Evolutionary conservation across 495 filamentous ascomycete genomes (phyloP).

Genomic region (Cudoniella acicularis): DNA sequence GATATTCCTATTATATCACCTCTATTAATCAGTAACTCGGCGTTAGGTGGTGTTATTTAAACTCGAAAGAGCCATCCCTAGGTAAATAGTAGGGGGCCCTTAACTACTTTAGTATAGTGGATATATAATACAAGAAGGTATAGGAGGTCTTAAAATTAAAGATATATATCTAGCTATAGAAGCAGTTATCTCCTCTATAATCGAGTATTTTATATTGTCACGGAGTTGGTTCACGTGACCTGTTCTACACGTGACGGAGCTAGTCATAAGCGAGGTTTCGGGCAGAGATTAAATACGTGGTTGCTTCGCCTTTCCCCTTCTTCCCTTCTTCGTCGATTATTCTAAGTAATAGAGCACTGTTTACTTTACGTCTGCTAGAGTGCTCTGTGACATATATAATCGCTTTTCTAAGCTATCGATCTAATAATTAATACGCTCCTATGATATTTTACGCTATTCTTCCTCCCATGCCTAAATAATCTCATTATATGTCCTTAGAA

Average conservation of each 20-base stretch:
- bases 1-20: background rate
- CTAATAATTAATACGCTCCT: background rate
- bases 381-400: too few relatives aligned
- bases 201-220: too few relatives aligned
- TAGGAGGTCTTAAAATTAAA: background rate
- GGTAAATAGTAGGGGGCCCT: background rate
- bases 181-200: background rate
- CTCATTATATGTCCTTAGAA: background rate
- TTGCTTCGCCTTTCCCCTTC: too few relatives aligned
- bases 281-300: too few relatives aligned
- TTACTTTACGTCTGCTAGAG: too few relatives aligned
- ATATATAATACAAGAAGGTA: background rate
- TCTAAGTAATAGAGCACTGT: too few relatives aligned
- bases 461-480: background rate
- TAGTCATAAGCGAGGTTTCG: too few relatives aligned
- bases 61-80: background rate
- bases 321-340: too few relatives aligned
- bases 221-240: too few relatives aligned
- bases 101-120: background rate
- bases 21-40: background rate
- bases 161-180: background rate
- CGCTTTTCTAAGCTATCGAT: background rate
- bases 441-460: background rate
- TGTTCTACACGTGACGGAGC: too few relatives aligned
- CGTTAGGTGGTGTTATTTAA: background rate